Base-by-base conservation (phyloP, 441 rosid genomes). In the Pelargonium hybrid region DNA sequence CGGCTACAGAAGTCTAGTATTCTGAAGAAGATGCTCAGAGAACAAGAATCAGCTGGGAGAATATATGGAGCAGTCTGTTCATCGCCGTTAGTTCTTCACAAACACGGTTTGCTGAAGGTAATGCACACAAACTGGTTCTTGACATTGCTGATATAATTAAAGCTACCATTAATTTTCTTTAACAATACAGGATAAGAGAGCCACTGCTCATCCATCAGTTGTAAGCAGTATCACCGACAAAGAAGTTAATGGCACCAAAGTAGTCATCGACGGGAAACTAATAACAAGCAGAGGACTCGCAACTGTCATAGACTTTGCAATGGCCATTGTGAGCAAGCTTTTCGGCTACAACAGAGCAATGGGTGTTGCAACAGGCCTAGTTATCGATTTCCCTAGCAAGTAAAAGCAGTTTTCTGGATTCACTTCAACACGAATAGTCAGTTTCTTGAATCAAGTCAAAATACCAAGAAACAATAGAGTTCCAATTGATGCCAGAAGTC, bases 351-450 rank as follows among this genome's bases (percentile, higher is more conserved):
- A 78, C 15, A 91, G 97, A 80, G 92, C 97, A 43, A 87, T 87
- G 70, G 81, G 93, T 63, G 88, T 93, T 29, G 96, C 97, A 5
- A 89, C 87, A 80, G 97, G 97, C 73, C 93, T 93, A 23, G 96
- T 90, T 74, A 84, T 59, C 31, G 64, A 59, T 11, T 21, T 59
- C 64, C 25, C 64, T 3, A 21, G 43, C 7, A 37, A 6, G 7
- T 37, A 7, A 37, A 37, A 37, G 43, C 8, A 37, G 43, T 37
- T 7, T 37, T 7, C 37, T 31, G 3, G 37, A 31, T 31, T 3
- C 5, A 6, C 37, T 31, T 3, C 5, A 6, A 31, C 37, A 31
- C 37, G 37, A 31, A 31, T 31, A 31, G 37, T 31, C 37, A 31
- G 3, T 31, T 31, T 31, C 43, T 37, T 37, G 43, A 37, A 37